Evolutionary conservation across 768 basidiomycete genomes (phyloP).

Genomic region (Suillus americanus): DNA sequence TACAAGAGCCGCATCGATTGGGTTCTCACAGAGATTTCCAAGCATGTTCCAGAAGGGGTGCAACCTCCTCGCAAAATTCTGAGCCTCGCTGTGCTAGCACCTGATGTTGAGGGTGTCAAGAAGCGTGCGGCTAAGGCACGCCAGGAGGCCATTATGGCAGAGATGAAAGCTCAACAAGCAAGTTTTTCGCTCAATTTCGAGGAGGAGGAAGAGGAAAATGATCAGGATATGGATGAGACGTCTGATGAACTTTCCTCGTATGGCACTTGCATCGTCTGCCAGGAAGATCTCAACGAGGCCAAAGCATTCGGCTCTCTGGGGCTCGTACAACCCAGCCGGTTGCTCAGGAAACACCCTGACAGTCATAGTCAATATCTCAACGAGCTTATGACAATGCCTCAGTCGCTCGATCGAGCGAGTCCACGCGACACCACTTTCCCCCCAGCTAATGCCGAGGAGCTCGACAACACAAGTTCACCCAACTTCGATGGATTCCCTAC

Average conservation of each 20-base stretch:
- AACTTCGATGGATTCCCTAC: conserved; percentile 76
- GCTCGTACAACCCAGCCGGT: conserved; percentile 82
- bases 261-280: conserved; percentile 98
- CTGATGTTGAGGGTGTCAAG: conserved; percentile 67
- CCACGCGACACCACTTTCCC: conserved; percentile 37
- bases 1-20: conserved; percentile 74
- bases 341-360: conserved; percentile 78
- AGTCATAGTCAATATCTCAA: conserved; percentile 59
- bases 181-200: conserved; percentile 81
- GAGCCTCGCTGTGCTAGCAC: conserved; percentile 33
- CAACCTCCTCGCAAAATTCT: conserved; percentile 44
- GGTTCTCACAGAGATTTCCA: conserved; percentile 65
- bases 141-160: conserved; percentile 92
- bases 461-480: conserved; percentile 43
- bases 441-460: conserved; percentile 23
- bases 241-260: conserved; percentile 55
- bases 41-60: conserved; percentile 59
- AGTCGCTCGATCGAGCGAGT: conserved; percentile 61
- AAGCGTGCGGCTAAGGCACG: conserved; percentile 85
- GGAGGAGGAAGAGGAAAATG: conserved; percentile 70
- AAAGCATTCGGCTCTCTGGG: conserved; percentile 85
- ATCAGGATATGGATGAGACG: conserved; percentile 45
- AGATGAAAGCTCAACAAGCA: conserved; percentile 92
- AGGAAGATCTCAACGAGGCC: conserved; percentile 79
- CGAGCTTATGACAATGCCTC: conserved; percentile 64